Conservation (phyloP, 345 rosid genomes). For the Populus deltoides region DNA sequence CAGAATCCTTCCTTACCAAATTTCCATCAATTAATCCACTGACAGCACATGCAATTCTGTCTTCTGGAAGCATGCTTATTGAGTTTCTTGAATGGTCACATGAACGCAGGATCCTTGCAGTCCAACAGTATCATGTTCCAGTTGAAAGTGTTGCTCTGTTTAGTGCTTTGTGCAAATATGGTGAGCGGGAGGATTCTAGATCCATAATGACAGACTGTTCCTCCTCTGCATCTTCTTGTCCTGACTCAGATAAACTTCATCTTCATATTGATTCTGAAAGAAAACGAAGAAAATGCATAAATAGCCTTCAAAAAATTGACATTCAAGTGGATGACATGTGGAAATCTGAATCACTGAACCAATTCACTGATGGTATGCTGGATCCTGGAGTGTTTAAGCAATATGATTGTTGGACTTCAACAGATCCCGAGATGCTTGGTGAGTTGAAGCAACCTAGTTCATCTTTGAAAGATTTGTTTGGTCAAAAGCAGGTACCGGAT, state of each 20-base stretch:
- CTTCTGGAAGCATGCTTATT: conserved; percentile 52
- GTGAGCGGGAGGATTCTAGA: conserved; percentile 87
- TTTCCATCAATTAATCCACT: conserved; percentile 90
- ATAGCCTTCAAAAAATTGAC: conserved; percentile 31
- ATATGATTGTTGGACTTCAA: conserved; percentile 38
- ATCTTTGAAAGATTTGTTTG: conserved; percentile 35
- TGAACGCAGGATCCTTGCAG: conserved; percentile 46
- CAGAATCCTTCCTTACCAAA: conserved; percentile 80
- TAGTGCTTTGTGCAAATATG: conserved; percentile 62
- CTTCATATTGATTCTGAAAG: conserved; percentile 39
- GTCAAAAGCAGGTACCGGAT: conserved; percentile 34
- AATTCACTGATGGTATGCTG: conserved; percentile 30
- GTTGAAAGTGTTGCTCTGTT: conserved; percentile 69
- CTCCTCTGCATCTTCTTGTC: conserved; percentile 80
- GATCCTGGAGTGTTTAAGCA: conserved; percentile 29
- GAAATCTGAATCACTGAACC: conserved; percentile 37
- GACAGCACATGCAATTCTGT: conserved; percentile 77
- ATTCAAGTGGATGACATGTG: conserved; percentile 37
- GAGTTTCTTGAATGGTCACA: conserved; percentile 67
- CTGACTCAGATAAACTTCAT: conserved; percentile 53
- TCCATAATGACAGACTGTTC: conserved; percentile 90
- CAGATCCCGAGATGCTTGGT: conserved; percentile 37
- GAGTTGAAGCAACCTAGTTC: conserved; percentile 32
- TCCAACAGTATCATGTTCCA: conserved; percentile 57
- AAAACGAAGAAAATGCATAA: conserved; percentile 35